Evolutionary conservation across 495 filamentous ascomycete species (phyloP).

Genomic region (Talaromyces wortmannii): DNA sequence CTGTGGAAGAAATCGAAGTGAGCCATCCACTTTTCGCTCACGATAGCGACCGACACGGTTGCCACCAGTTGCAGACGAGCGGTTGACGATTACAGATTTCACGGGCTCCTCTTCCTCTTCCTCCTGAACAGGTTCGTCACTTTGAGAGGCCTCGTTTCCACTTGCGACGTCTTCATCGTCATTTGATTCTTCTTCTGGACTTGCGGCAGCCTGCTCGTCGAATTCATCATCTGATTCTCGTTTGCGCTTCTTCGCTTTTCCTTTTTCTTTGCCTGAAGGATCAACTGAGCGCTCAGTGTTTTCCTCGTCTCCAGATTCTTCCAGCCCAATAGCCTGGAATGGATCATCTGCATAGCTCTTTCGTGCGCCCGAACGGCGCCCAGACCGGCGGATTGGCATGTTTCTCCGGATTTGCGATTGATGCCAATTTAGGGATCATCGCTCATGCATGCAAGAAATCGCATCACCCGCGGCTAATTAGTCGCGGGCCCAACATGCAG

Average conservation of each 20-base stretch:
- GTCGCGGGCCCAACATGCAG: no score
- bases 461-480: background rate
- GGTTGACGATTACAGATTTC: conserved; percentile 1
- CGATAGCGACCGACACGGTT: conserved; percentile 4
- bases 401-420: background rate
- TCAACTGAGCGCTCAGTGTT: background rate
- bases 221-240: conserved; percentile 27
- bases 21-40: conserved; percentile 14
- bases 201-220: conserved; percentile 10
- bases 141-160: background rate
- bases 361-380: conserved; percentile 21
- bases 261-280: conserved; percentile 7
- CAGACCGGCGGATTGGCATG: conserved; percentile 26
- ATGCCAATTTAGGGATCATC: background rate
- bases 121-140: conserved; percentile 10
- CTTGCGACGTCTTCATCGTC: conserved; percentile 11
- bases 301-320: conserved; percentile 20
- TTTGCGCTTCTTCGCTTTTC: conserved; percentile 8
- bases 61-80: background rate
- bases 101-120: background rate
- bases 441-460: background rate
- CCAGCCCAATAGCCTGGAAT: conserved; percentile 23
- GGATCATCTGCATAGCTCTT: conserved; percentile 30
- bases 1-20: conserved; percentile 8
- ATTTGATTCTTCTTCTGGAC: conserved; percentile 10